A percentile compares a stretch with the other conserved stretches of the same genome.
Conservation (phyloP, 1,139 yeast genomes). For the Taphrina wiesneri region DNA sequence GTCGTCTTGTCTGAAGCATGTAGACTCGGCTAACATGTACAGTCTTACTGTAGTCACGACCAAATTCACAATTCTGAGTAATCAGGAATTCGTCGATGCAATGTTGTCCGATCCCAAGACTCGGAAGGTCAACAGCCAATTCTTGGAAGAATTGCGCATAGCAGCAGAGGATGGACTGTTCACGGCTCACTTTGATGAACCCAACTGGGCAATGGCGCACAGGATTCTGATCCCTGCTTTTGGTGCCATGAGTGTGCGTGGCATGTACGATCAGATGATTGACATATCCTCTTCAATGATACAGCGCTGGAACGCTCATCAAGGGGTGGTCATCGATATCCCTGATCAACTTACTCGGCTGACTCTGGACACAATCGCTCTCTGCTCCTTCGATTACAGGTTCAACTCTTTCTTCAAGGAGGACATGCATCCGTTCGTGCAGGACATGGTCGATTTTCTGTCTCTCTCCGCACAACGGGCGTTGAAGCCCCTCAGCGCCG, state of each 20-base stretch:
- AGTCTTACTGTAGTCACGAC: not conserved
- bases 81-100: constrained; percentile 13
- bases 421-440: constrained; percentile 34
- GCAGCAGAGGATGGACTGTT: constrained; percentile 25
- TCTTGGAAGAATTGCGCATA: constrained; percentile 17
- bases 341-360: constrained; percentile 32
- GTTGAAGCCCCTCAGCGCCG: constrained; percentile 13
- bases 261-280: constrained; percentile 33
- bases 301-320: constrained; percentile 28
- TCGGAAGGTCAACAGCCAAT: constrained; percentile 12
- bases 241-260: constrained; percentile 32
- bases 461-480: constrained; percentile 23
- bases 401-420: constrained; percentile 36
- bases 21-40: not conserved
- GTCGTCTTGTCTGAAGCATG: not conserved
- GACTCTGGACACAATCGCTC: constrained; percentile 35
- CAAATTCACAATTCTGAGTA: constrained; percentile 2
- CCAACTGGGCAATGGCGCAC: constrained; percentile 35
- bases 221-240: constrained; percentile 34
- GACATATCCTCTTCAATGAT: constrained; percentile 30
- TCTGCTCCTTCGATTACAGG: constrained; percentile 33
- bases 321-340: constrained; percentile 24
- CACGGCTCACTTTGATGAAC: constrained; percentile 27
- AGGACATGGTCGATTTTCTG: constrained; percentile 31
- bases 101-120: constrained; percentile 24